Percentiles rank a stretch among this genome's conserved stretches.
Conservation (phyloP, 768 basidiomycete genomes). For the Lepiota venenata region DNA sequence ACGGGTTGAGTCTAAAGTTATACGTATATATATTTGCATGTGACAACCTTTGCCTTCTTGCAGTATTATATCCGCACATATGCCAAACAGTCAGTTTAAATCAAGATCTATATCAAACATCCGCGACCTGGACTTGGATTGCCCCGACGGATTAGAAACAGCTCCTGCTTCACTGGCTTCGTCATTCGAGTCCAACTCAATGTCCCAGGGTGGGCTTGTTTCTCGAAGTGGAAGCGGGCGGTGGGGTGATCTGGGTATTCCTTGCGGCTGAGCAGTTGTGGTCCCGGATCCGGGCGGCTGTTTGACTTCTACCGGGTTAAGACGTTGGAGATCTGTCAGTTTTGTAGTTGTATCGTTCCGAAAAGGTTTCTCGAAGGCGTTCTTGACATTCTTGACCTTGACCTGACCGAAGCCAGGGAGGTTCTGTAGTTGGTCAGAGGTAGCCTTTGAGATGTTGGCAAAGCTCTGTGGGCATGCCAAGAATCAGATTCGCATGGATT, state of each 20-base stretch:
- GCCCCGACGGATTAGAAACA: not conserved
- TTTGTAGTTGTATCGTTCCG: slow-evolving; percentile 58
- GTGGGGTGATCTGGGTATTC: not conserved
- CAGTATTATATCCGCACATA: no score
- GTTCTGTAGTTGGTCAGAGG: slow-evolving; percentile 69
- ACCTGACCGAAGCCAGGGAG: slow-evolving; percentile 94
- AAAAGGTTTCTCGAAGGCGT: slow-evolving; percentile 89
- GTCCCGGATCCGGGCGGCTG: slow-evolving; percentile 4
- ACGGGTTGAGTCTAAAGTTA: no score
- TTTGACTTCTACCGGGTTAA: slow-evolving; percentile 6
- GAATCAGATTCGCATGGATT: not conserved
- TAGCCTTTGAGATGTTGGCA: slow-evolving; percentile 71
- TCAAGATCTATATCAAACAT: slow-evolving; percentile 49
- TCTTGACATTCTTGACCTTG: slow-evolving; percentile 88
- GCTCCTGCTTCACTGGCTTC: not conserved
- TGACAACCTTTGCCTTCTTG: no score
- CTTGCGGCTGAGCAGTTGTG: not conserved
- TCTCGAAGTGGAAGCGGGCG: slow-evolving; percentile 26
- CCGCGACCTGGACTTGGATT: not conserved
- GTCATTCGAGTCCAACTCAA: slow-evolving; percentile 54
- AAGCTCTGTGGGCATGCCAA: slow-evolving; percentile 61
- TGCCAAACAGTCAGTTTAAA: not conserved
- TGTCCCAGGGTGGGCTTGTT: slow-evolving; percentile 69
- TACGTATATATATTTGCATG: no score
- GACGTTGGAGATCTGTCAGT: slow-evolving; percentile 20